Percentiles rank a stretch among this genome's conserved stretches.
phyloP scores from a whole-genome alignment of 225 moss, liverwort and hornwort genomes.

The Climacium dendroides region DNA sequence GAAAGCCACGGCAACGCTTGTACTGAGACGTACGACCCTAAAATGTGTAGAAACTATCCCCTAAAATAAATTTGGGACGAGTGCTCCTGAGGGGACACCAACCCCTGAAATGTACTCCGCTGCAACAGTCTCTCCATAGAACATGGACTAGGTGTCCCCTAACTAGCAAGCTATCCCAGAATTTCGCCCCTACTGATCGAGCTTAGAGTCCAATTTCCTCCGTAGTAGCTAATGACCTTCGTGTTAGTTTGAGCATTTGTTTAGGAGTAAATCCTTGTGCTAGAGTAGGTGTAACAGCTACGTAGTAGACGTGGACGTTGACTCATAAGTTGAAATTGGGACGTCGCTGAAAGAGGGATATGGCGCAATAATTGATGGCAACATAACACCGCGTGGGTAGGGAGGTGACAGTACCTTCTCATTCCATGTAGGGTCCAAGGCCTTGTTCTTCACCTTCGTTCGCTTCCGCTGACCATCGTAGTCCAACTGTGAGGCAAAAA shows the following conservation, averaged over 20 bases:
- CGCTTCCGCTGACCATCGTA: conserved; percentile 69
- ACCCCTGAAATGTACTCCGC: neutral
- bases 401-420: conserved; percentile 33
- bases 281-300: neutral
- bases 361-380: neutral
- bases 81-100: neutral
- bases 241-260: neutral
- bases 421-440: conserved; percentile 55
- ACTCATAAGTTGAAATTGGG: neutral
- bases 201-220: neutral
- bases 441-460: conserved; percentile 45
- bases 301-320: neutral
- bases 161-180: too few species aligned
- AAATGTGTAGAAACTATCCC: neutral
- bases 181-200: neutral
- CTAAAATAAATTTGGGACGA: too few species aligned
- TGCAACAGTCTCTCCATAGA: neutral
- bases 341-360: neutral
- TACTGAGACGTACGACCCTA: neutral
- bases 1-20: neutral
- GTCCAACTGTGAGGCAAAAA: conserved; percentile 31
- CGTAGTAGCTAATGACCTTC: neutral
- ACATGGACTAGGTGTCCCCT: neutral
- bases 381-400: neutral
- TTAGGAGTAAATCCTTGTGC: too few species aligned